Evolutionary conservation across 768 basidiomycete species (phyloP), one percentile per base, ranked within the genome.

Genomic region (Panaeolus cyanescens): DNA sequence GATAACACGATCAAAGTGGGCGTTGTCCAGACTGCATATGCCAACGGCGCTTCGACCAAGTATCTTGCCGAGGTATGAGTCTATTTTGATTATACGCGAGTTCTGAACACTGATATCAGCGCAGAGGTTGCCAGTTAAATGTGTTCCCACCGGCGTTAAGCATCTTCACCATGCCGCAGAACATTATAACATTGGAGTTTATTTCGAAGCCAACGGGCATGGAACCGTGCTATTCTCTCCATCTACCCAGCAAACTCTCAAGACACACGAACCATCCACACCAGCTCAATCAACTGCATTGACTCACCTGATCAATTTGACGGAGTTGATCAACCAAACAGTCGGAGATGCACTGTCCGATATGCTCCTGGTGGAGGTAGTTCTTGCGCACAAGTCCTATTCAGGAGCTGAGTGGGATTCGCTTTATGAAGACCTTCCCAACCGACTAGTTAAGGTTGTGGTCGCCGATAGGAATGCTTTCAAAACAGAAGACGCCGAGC

Each of bases 171-270:
- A 98, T 70, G 97, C 96, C 15, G 97, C 97, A 10, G 93, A 96
- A 68, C 86, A 88, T 68, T 99, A 90, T 75, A 85, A 94, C 71
- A 84, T 99, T 59, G 97, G 97, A n/a, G 93, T 99, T 45, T 99
- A 99, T 77, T 99, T 99, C 69, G 97, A 99, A 74, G 97, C 97
- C 32, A 99, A 99, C 72, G 97, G 97, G 2, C 97, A 99, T 68
- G 97, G 97, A 32, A 99, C 97, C 2, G 94, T 99, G 53, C 75
- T 99, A 59, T 99, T 99, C 79, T 98, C 97, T 12, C 84, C 82
- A 6, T 72, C 83, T 19, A 91, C 94, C 3, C 82, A 89, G 59
- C 78, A 85, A 22, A 83, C 73, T 45, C 80, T 99, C 37, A 68
- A 77, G 31, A 75, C 77, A 22, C 79, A 92, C 69, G 80, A 91